Conservation (phyloP, 108 stramenopile species). For the Cylindrotheca fusiformis region DNA sequence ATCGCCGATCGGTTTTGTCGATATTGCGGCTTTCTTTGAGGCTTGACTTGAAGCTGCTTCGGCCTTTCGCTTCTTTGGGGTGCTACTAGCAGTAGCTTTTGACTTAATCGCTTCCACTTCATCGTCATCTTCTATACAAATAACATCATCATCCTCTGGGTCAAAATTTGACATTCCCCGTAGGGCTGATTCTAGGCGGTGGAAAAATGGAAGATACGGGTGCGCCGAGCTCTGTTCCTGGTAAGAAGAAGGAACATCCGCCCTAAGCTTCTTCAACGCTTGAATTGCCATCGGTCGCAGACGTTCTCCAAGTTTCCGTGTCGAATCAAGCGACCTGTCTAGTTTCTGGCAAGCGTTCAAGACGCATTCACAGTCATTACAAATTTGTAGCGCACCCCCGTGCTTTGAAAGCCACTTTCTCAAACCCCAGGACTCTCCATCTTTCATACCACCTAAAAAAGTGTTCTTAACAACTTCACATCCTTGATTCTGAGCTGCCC, state of each 20-base stretch:
- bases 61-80: conserved; percentile 1
- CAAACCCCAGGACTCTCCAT: conserved; percentile 87
- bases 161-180: conserved; percentile 80
- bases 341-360: conserved; percentile 54
- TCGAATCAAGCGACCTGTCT: conserved; percentile 43
- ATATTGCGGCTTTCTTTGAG: neutral
- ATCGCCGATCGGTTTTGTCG: conserved; percentile 13
- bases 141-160: conserved; percentile 84
- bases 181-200: conserved; percentile 74
- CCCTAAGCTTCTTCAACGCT: conserved; percentile 59
- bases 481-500: conserved; percentile 41
- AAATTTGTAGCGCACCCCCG: conserved; percentile 76
- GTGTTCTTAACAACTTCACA: conserved; percentile 81
- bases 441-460: conserved; percentile 87
- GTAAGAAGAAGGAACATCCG: conserved; percentile 82
- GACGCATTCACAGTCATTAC: conserved; percentile 81
- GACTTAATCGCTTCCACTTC: conserved; percentile 44
- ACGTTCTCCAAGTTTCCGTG: conserved; percentile 54
- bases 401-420: conserved; percentile 83
- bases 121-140: conserved; percentile 79
- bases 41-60: neutral
- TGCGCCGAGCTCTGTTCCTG: conserved; percentile 82
- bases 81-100: conserved; percentile 5
- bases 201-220: conserved; percentile 89
- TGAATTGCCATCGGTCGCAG: conserved; percentile 65